Conservation (phyloP, 176 grass and related monocot species). For the Paspalum notatum region DNA sequence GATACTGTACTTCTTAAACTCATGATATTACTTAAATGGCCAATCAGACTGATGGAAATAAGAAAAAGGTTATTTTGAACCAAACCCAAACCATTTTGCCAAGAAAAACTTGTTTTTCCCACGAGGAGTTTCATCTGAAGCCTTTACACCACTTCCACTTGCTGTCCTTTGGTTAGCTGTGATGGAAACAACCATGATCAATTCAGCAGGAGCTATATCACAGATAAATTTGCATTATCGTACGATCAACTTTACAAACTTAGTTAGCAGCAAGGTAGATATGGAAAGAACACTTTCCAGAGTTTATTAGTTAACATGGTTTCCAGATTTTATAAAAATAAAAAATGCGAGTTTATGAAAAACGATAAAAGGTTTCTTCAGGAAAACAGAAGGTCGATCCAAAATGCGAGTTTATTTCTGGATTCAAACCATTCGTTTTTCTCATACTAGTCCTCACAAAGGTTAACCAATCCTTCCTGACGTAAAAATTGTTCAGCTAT, state of each 20-base stretch:
- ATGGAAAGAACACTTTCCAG: neutral
- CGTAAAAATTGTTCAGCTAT: constrained; percentile 10
- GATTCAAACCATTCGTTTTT: neutral
- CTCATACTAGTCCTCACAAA: neutral
- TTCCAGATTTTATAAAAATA: neutral
- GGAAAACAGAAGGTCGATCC: neutral
- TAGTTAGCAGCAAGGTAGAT: neutral
- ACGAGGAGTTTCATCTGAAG: constrained; percentile 47
- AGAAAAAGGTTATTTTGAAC: constrained; percentile 44
- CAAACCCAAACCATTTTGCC: constrained; percentile 76
- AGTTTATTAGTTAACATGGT: neutral
- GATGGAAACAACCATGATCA: constrained; percentile 14
- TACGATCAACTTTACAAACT: neutral
- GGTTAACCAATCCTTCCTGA: neutral
- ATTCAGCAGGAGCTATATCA: constrained; percentile 22
- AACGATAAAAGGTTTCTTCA: neutral
- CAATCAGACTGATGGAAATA: constrained; percentile 5
- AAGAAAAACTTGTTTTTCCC: constrained; percentile 62
- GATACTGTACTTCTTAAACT: constrained; percentile 15
- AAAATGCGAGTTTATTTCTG: constrained; percentile 28
- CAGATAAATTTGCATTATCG: neutral
- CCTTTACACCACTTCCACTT: constrained; percentile 34
- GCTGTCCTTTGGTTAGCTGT: constrained; percentile 46
- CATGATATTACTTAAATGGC: neutral
- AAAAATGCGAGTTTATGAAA: neutral